Evolutionary conservation across 2,329 filamentous ascomycete species (phyloP).

Genomic region (Madurella fahalii): DNA sequence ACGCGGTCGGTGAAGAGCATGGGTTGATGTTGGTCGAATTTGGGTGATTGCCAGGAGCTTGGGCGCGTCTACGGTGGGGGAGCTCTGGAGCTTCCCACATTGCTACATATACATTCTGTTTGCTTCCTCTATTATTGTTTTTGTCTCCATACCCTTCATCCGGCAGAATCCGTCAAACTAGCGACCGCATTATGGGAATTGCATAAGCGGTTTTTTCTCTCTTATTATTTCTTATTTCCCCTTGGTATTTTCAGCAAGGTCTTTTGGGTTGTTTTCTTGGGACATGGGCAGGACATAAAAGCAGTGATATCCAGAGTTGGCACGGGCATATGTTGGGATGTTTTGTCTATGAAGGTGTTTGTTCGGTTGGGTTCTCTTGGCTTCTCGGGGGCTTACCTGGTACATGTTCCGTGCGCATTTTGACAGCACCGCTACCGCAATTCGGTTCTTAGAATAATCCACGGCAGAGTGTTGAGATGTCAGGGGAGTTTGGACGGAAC

Average conservation of each 20-base stretch:
- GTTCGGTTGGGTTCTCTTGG: background rate
- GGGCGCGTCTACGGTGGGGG: background rate
- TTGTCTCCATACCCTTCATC: background rate
- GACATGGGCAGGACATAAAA: background rate
- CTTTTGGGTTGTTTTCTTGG: too few species aligned
- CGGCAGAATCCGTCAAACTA: too few species aligned
- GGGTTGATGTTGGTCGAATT: background rate
- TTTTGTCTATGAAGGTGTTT: background rate
- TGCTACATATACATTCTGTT: background rate
- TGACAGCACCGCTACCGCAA: background rate
- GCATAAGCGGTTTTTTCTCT: background rate
- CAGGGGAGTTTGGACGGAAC: background rate
- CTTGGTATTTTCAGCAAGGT: too few species aligned
- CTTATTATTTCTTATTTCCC: too few species aligned
- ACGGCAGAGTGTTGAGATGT: background rate
- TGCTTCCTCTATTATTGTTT: background rate
- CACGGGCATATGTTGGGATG: background rate
- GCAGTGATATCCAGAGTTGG: background rate
- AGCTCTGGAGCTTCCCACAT: background rate
- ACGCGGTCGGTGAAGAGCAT: constrained; percentile 6
- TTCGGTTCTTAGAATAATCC: background rate
- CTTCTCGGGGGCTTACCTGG: background rate
- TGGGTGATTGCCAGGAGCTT: background rate
- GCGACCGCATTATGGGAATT: background rate
- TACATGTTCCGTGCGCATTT: background rate